Conservation (phyloP, 495 filamentous ascomycete species). For the Hyaloscypha finlandica region DNA sequence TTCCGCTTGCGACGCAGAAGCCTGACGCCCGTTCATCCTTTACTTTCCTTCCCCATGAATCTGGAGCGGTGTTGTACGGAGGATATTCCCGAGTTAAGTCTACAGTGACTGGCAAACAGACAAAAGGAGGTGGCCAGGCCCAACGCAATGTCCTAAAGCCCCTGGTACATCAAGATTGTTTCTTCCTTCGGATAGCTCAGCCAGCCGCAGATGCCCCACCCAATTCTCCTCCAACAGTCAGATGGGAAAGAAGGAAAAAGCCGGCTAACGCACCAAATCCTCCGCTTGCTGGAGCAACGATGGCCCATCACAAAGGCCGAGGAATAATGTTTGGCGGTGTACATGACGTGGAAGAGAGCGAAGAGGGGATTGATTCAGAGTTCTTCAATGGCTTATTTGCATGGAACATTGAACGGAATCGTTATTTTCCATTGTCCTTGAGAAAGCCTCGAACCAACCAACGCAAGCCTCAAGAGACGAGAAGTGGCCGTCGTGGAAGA, state of each 20-base stretch:
- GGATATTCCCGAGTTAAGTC: constrained; percentile 91
- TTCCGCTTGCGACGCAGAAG: constrained; percentile 75
- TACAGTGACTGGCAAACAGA: constrained; percentile 54
- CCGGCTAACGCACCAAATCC: constrained; percentile 88
- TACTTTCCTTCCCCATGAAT: constrained; percentile 85
- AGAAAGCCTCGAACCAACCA: constrained; percentile 67
- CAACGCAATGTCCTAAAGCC: constrained; percentile 74
- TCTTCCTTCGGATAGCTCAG: constrained; percentile 81
- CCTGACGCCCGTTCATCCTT: constrained; percentile 91
- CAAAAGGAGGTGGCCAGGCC: constrained; percentile 60
- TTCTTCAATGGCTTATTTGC: constrained; percentile 90
- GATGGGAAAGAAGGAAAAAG: constrained; percentile 92
- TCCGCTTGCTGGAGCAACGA: constrained; percentile 80
- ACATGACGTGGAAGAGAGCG: constrained; percentile 88
- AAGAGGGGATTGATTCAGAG: constrained; percentile 93
- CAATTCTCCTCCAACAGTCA: constrained; percentile 64
- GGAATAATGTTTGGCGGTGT: constrained; percentile 95
- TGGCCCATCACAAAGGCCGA: constrained; percentile 88
- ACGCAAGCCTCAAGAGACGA: constrained; percentile 56
- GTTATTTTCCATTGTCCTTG: constrained; percentile 84
- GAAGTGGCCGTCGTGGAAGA: constrained; percentile 65
- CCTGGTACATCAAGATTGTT: constrained; percentile 89
- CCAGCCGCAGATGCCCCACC: constrained; percentile 62
- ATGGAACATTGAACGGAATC: constrained; percentile 92
- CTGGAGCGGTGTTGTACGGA: constrained; percentile 85